Conservation (phyloP, 352 stramenopile genomes). For the Phytophthora citrophthora region DNA sequence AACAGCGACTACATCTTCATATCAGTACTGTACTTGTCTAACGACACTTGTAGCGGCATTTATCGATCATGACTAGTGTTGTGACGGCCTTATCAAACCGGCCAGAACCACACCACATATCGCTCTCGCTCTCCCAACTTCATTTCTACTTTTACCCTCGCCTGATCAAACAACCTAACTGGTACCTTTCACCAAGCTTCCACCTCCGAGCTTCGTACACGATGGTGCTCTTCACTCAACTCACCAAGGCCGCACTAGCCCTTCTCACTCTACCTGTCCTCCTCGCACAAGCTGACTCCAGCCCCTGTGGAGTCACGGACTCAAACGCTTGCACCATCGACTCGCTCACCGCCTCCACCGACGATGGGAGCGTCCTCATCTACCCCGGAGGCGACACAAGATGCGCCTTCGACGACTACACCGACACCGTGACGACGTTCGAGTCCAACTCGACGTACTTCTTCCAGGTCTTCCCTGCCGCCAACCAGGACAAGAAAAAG, state of each 20-base stretch:
- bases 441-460: constrained; percentile 51
- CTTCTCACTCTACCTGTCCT: constrained; percentile 2
- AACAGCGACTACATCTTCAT: no score
- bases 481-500: constrained; percentile 52
- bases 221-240: constrained; percentile 9
- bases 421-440: constrained; percentile 32
- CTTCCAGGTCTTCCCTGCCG: constrained; percentile 56
- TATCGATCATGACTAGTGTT: no score
- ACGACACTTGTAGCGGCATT: no score
- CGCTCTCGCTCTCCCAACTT: no score
- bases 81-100: not conserved
- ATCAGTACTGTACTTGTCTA: no score
- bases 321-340: constrained; percentile 31
- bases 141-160: no score
- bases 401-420: constrained; percentile 45
- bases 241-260: constrained; percentile 1
- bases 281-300: not conserved
- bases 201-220: not conserved
- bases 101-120: no score
- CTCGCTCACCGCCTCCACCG: constrained; percentile 23
- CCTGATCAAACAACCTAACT: no score
- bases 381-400: not conserved
- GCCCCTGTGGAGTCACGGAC: constrained; percentile 12
- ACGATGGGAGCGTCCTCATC: not conserved
- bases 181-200: not conserved